Evolutionary conservation across 805 yeast genomes (phyloP).

Genomic region (Starmerella bombicola): DNA sequence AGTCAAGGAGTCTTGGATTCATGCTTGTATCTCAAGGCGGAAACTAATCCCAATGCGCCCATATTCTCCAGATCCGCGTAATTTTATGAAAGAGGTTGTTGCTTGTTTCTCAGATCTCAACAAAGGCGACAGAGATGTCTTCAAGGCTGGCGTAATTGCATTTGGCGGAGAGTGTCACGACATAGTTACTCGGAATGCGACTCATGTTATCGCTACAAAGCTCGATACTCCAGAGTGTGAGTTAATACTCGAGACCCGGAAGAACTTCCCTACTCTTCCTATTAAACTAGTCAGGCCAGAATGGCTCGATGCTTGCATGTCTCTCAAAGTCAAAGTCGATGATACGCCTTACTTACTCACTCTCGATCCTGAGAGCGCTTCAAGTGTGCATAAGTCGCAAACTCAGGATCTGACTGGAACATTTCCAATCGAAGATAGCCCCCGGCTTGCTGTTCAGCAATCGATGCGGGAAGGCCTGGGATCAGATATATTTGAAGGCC

Average conservation of each 20-base stretch:
- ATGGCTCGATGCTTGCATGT: conserved; percentile 68
- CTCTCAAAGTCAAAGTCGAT: conserved; percentile 37
- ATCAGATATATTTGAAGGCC: conserved; percentile 31
- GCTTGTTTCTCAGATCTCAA: conserved; percentile 45
- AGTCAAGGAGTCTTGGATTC: conserved; percentile 50
- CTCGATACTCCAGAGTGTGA: conserved; percentile 45
- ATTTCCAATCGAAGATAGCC: conserved; percentile 15
- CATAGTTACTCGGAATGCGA: conserved; percentile 52
- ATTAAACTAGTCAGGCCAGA: conserved; percentile 49
- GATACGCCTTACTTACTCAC: conserved; percentile 42
- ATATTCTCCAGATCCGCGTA: conserved; percentile 61
- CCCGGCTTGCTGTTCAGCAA: conserved; percentile 23
- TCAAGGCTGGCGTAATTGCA: conserved; percentile 53
- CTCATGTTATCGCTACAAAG: conserved; percentile 59
- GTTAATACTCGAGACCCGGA: conserved; percentile 33
- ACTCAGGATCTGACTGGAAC: conserved; percentile 16
- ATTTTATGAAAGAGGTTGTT: conserved; percentile 49
- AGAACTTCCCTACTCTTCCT: conserved; percentile 23
- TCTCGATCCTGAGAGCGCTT: neutral
- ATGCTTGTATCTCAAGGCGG: conserved; percentile 34
- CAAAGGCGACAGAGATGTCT: conserved; percentile 49
- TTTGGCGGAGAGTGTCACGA: conserved; percentile 68
- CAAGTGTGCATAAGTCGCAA: neutral
- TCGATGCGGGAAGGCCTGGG: conserved; percentile 21
- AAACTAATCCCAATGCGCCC: conserved; percentile 41